Evolutionary conservation across 768 basidiomycete species (phyloP).

Genomic region (Rhizopogon vulgaris): DNA sequence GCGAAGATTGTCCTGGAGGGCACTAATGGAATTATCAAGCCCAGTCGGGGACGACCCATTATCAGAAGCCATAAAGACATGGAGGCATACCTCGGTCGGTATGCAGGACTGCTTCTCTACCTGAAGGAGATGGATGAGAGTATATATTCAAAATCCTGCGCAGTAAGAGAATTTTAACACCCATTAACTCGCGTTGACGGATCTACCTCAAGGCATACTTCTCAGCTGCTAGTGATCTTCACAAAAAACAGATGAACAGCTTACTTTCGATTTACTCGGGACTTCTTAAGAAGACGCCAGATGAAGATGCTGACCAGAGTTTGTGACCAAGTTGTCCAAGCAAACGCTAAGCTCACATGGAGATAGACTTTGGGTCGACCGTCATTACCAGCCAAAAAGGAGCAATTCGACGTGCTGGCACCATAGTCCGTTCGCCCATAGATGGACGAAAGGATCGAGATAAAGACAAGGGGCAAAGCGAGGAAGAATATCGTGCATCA

Average conservation of each 20-base stretch:
- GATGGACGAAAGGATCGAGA: slow-evolving; percentile 40
- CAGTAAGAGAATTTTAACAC: slow-evolving; percentile 44
- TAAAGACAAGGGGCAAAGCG: slow-evolving; percentile 44
- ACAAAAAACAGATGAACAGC: slow-evolving; percentile 73
- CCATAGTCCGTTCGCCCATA: slow-evolving; percentile 73
- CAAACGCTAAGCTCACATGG: not conserved
- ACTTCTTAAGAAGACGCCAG: slow-evolving; percentile 57
- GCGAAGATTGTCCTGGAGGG: slow-evolving; percentile 64
- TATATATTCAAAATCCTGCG: slow-evolving; percentile 84
- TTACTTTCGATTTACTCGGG: slow-evolving; percentile 54
- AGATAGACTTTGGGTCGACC: slow-evolving; percentile 36
- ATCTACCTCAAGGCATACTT: slow-evolving; percentile 73
- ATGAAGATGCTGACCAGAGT: slow-evolving; percentile 77
- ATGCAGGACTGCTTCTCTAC: slow-evolving; percentile 86
- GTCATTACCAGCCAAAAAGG: slow-evolving; percentile 38
- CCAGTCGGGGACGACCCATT: slow-evolving; percentile 37
- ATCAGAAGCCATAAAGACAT: slow-evolving; percentile 64
- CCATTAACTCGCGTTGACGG: not conserved
- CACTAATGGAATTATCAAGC: slow-evolving; percentile 48
- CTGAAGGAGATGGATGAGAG: slow-evolving; percentile 94
- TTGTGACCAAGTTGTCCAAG: slow-evolving; percentile 6
- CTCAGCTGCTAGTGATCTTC: slow-evolving; percentile 75
- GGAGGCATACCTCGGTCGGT: slow-evolving; percentile 80
- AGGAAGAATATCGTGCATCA: slow-evolving; percentile 60
- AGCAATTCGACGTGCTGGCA: slow-evolving; percentile 77